Evolutionary conservation across 176 grass and related monocot species (phyloP), one percentile per base, ranked within the genome.

Genomic region (Carex myosuroides): DNA sequence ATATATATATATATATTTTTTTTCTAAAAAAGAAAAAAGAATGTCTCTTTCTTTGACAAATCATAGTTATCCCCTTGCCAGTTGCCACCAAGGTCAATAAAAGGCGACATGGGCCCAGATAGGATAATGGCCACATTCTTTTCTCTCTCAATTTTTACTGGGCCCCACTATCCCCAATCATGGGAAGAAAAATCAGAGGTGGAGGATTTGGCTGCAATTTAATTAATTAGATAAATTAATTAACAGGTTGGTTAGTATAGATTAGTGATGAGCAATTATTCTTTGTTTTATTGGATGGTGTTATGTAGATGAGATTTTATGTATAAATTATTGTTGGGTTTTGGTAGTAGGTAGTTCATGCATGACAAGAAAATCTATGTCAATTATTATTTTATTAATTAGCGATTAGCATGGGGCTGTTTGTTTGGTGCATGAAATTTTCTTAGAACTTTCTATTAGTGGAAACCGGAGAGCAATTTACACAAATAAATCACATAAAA

Each of bases 1-100:
- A n/a, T 72, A 24, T 24, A 24, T 24, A 24, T 24, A n/a, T n/a
- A n/a, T n/a, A n/a, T n/a, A n/a, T 24, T 29, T 32, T 77, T 16
- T 22, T 5, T 5, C 37, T 39, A 39, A 39, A 12, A 18, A 29
- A 76, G 13, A 26, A 26, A 55, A 44, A 54, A 8, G 2, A 24
- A 16, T 10, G 42, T 82, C 80, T 1, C 39, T 46, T 82, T 81
- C 79, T 82, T 68, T 52, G 61, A 82, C 41, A 62, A 32, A 82
- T 65, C 59, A 52, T 67, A 50, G 60, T 82, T 82, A 82, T 82
- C 80, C 5, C 41, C 5, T 65, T 48, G 44, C 3, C 2, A 33
- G 41, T 42, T 44, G 56, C 80, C 80, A 67, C 60, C 29, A 67
- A 61, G 46, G 41, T 82, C 50, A 66, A 41, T 2, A 58, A 13